These are phyloP conservation scores for Vararia minispora DNA, from an alignment of 768 basidiomycete genomes.

Conservation along the genomic window DNA sequence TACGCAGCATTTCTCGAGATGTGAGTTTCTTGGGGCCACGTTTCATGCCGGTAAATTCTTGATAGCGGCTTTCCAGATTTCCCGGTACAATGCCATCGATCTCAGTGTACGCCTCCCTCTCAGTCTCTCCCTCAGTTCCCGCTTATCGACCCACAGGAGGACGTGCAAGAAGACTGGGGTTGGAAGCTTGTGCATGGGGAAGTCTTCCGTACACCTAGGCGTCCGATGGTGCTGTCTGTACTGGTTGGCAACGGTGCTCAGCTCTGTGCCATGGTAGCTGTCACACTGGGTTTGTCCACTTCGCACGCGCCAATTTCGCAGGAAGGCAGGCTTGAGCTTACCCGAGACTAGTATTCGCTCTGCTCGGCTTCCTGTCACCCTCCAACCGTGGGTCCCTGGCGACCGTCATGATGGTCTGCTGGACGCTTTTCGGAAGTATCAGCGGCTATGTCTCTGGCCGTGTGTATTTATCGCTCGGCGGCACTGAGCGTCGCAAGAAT, in stretches of 20 bases:
- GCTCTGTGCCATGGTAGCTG: constrained; percentile 72
- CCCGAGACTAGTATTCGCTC: constrained; percentile 68
- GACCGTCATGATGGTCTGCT: constrained; percentile 89
- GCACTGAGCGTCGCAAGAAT: constrained; percentile 67
- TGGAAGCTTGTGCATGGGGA: constrained; percentile 98
- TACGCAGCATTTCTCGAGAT: constrained; percentile 81
- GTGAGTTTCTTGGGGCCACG: constrained; percentile 28
- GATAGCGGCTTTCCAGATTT: constrained; percentile 38
- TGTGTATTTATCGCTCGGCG: constrained; percentile 71
- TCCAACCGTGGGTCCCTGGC: constrained; percentile 92
- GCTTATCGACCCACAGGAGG: constrained; percentile 44
- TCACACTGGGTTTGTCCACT: constrained; percentile 60
- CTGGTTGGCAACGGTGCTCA: constrained; percentile 90
- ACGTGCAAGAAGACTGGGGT: constrained; percentile 95
- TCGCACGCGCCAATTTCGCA: background rate
- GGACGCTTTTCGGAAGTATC: constrained; percentile 89
- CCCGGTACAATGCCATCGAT: constrained; percentile 92
- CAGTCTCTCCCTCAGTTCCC: background rate
- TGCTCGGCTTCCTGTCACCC: constrained; percentile 89
- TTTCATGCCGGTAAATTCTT: background rate
- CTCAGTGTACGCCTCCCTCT: constrained; percentile 48
- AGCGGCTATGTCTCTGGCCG: constrained; percentile 85
- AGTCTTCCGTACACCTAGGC: constrained; percentile 77
- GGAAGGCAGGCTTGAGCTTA: too few relatives aligned
- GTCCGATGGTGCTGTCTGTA: constrained; percentile 70